Evolutionary conservation across 352 stramenopile genomes (phyloP), one percentile per base, ranked within the genome.

Genomic region (Phytophthora meadii): DNA sequence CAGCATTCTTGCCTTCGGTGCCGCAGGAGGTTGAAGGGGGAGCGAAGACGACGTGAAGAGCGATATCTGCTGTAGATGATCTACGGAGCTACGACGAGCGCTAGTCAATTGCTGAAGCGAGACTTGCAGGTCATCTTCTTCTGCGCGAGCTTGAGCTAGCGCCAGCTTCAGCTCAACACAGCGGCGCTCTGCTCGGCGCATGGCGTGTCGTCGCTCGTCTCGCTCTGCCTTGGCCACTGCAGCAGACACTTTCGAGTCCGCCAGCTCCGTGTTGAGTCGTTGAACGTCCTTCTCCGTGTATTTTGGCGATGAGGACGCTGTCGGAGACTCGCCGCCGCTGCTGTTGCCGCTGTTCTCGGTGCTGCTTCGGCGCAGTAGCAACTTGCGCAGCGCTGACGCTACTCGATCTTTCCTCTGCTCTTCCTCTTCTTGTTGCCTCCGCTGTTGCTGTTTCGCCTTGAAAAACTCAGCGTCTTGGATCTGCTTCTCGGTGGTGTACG

Each of bases 401-500:
- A 54, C 63, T 7, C 69, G 69, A 1, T 49, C 44, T 14, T 65
- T 63, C 14, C 44, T 51, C 24, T 66, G 60, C 27, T 63, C 45
- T 24, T 71, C 51, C 46, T 65, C 60, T n/a, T 49, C 30, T 19
- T 68, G 65, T 25, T 66, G 34, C 40, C 53, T 30, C 19, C 54
- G 51, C 24, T 68, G 45, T 32, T 52, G 61, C 30, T 74, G 66
- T 14, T 32, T 68, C 27, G 65, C 41, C 34, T 88, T 89, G 57
- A 83, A 89, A 15, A 65, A 65, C 50, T 89, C 81, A 8, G 80
- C 70, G 22, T 92, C 81, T 37, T 72, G 67, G 46, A 90, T 89
- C 53, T 89, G 73, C 58, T 87, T 79, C 52, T 90, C 72, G 1
- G 76, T 89, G 7, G 81, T 89, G 58, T 90, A 92, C 25, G 78